Percentiles rank a stretch among this genome's conserved stretches.
Conservation (phyloP, 805 yeast genomes). For the Candida corydali region DNA sequence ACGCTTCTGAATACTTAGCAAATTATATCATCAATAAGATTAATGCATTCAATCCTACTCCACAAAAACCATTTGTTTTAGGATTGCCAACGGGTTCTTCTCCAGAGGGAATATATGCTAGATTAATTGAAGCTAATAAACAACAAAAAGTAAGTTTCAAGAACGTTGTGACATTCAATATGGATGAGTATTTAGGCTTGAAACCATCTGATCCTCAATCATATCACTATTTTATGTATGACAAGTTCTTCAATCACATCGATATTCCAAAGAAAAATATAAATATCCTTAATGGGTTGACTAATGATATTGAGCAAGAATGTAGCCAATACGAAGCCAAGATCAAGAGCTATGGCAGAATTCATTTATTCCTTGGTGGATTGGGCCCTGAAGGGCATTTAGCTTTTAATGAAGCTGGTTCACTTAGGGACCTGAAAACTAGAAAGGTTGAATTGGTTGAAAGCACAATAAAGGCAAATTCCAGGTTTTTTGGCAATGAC, state of each 20-base stretch:
- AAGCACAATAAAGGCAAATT: slow-evolving; percentile 50
- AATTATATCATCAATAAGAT: slow-evolving; percentile 41
- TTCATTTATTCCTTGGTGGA: slow-evolving; percentile 54
- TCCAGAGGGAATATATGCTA: slow-evolving; percentile 51
- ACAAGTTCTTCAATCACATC: slow-evolving; percentile 52
- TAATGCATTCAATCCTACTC: slow-evolving; percentile 42
- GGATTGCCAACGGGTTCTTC: slow-evolving; percentile 63
- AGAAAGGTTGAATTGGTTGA: slow-evolving; percentile 45
- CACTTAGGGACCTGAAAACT: slow-evolving; percentile 41
- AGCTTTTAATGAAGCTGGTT: slow-evolving; percentile 58
- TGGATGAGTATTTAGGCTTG: slow-evolving; percentile 57
- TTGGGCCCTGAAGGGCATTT: slow-evolving; percentile 60
- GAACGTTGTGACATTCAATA: slow-evolving; percentile 56
- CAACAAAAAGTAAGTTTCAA: slow-evolving; percentile 41
- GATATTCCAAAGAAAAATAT: slow-evolving; percentile 51
- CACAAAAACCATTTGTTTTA: slow-evolving; percentile 45
- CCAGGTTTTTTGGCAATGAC: slow-evolving; percentile 48
- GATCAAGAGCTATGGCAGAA: slow-evolving; percentile 45
- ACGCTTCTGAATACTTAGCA: slow-evolving; percentile 44
- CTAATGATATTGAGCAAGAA: slow-evolving; percentile 42
- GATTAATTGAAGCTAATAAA: slow-evolving; percentile 41
- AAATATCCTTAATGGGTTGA: slow-evolving; percentile 51
- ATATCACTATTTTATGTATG: slow-evolving; percentile 55
- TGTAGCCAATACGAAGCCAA: slow-evolving; percentile 46
- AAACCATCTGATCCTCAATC: slow-evolving; percentile 46